Base-by-base conservation (phyloP, 176 grass and related monocot genomes). In the Raddia distichophylla region DNA sequence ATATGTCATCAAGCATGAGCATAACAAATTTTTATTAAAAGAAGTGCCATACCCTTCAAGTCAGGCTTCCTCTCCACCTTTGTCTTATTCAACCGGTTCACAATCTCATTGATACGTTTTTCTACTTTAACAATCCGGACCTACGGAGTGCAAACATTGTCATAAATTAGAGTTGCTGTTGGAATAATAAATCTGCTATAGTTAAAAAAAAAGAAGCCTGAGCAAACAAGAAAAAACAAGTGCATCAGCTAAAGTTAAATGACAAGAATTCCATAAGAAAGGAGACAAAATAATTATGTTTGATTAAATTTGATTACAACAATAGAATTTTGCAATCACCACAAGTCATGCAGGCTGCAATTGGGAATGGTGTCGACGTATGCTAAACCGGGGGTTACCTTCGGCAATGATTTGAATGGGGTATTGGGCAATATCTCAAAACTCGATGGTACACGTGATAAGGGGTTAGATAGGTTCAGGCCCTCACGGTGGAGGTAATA, bases 11-110 rank as follows among this genome's bases (percentile, higher is more conserved):
- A 59, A 68, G 67, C 9, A 74, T 47, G 55, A 55, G 35, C 3
- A 62, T n/a, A 22, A 63, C 15, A 34, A 53, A 80, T 75, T 51
- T 6, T 84, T 75, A 9, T 33, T 42, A 15, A 89, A 43, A 70
- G n/a, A 73, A 78, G 57, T 61, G 18, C 60, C 61, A 77, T 89
- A 98, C 95, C 95, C 83, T 89, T 98, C 48, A 94, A 91, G 75
- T 98, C 95, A 66, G 90, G 73, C 50, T 83, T 98, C 69, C 88
- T 76, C 70, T 94, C 92, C 69, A 98, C 95, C 84, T 94, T 98
- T 64, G 95, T 98, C 78, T 98, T 98, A 82, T 98, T 98, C 86
- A 98, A 71, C 73, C 92, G 89, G 67, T 98, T 98, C 15, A 94
- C 88, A 72, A 94, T 71, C 54, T 97, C 95, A 91, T 97, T 97